Base-by-base conservation (phyloP, 768 basidiomycete species). In the Tylopilus intermedius region DNA sequence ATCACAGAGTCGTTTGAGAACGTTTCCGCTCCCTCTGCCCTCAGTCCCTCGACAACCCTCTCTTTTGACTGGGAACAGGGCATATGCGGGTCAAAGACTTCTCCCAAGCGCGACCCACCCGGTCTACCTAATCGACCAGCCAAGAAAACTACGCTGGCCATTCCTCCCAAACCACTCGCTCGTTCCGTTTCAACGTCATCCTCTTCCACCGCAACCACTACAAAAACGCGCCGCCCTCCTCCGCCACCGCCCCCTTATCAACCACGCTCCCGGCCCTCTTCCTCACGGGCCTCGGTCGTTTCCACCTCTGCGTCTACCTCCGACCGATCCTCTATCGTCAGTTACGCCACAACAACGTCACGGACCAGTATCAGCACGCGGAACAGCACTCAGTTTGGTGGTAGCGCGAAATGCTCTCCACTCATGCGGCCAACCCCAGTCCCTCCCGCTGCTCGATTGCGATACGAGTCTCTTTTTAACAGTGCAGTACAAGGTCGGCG, bases 1-100 rank as follows among this genome's bases (percentile, higher is more conserved):
- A 75, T 86, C n/a, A 75, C 77, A 45, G 86, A 85, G 55, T 88
- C 86, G 1, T 90, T 82, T 59, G 88, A 89, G 63, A 76, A 86
- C 33, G 76, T 89, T 18, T 81, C 83, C 8, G 69, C 5, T 24
- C 24, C 24, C 24, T 81, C 75, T 14, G 65, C 80, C 6, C 71
- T 73, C 32, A 86, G 82, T 57, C 83, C 84, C 13, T 71, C 71
- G 13, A 74, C 75, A 13, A 71, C 76, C 24, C 71, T 78, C 27
- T 63, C 67, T 18, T 71, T 73, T 26, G 79, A 81, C 54, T 83
- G 81, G 79, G 78, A 79, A 50, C 71, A 67, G 50, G 72, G 75
- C n/a, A 62, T 73, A 55, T 62, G 65, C 46, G 66, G 69, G 30
- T 62, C 68, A 38, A 71, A 68, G 46, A 56, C 61, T 5, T 60